Evolutionary conservation across 1,284 basidiomycete species (phyloP), one percentile per base, ranked within the genome.

Genomic region (Phenoliferia sp.): DNA sequence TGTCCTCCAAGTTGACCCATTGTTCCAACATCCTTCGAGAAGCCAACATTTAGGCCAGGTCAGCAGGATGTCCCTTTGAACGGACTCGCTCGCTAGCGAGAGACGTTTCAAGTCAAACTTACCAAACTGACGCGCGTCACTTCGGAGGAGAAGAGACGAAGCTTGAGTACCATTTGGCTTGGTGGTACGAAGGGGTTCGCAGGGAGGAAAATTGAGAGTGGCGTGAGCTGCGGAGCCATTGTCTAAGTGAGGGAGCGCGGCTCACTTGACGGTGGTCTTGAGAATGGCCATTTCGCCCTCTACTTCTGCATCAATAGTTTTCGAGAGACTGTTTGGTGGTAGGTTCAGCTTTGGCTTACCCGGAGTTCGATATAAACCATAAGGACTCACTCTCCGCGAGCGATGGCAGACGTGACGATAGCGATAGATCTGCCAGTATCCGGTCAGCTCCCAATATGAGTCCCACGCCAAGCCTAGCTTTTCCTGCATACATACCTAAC

Each of bases 1-100:
- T 97, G 94, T 31, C 93, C 93, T 68, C 94, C 94, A 66, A 97
- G 82, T 60, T 93, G 92, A 79, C 94, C 94, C 78, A 91, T 88
- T 9, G 92, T 94, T 33, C 92, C 92, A 74, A 94, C 92, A 83
- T 96, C 92, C 61, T 94, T 83, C 3, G 74, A 72, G 1, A 77
- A 75, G 89, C 93, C 71, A 88, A 32, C n/a, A n/a, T n/a, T n/a
- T n/a, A n/a, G n/a, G n/a, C n/a, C n/a, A n/a, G 29, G 55, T 32
- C 55, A 31, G 55, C 17, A 12, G 10, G 33, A 56, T 31, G 26
- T 32, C 55, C 28, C 7, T 32, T 29, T 16, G 29, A 10, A 5
- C 16, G 55, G 29, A 22, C 33, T 56, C 17, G 52, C 52, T 17
- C 26, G 3, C 19, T 3, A 6, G 29, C 15, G 29, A 56, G 55